phyloP scores from a whole-genome alignment of 192 early-diverging fungal genomes.

The Coemansia sp. region DNA sequence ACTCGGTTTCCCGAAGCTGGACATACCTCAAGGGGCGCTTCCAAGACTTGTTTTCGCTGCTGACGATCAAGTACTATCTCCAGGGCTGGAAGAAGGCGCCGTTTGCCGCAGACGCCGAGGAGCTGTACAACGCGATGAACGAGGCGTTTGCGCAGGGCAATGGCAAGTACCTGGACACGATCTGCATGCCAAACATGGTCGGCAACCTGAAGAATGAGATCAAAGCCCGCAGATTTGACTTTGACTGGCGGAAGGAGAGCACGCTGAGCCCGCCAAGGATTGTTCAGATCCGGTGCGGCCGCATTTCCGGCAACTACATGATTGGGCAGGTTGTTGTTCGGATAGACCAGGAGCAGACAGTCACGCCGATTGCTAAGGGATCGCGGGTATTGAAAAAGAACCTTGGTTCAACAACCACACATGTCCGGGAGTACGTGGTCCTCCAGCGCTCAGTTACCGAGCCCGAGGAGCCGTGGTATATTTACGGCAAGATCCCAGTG shows the following conservation, averaged over 20 bases:
- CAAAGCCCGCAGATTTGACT: slow-evolving; percentile 53
- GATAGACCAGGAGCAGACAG: slow-evolving; percentile 64
- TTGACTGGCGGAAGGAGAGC: slow-evolving; percentile 63
- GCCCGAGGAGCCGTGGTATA: slow-evolving; percentile 59
- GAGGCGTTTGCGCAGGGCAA: slow-evolving; percentile 67
- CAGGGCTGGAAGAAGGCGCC: slow-evolving; percentile 53
- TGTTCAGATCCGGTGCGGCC: slow-evolving; percentile 58
- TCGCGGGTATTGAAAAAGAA: slow-evolving; percentile 17
- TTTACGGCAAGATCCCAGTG: slow-evolving; percentile 61
- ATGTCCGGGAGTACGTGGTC: slow-evolving; percentile 67
- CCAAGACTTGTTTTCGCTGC: slow-evolving; percentile 11
- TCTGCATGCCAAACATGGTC: slow-evolving; percentile 62
- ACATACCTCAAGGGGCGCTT: not conserved
- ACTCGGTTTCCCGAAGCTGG: slow-evolving; percentile 1
- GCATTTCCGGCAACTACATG: slow-evolving; percentile 42
- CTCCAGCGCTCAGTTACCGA: slow-evolving; percentile 64
- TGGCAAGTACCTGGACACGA: slow-evolving; percentile 52
- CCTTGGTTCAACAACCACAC: slow-evolving; percentile 53
- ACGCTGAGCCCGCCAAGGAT: slow-evolving; percentile 56
- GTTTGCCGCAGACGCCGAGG: slow-evolving; percentile 60
- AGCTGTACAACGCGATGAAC: slow-evolving; percentile 65
- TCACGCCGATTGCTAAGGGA: slow-evolving; percentile 4
- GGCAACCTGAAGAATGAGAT: slow-evolving; percentile 62
- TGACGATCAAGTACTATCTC: slow-evolving; percentile 25
- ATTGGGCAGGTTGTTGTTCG: slow-evolving; percentile 65